Percentiles rank a stretch among this genome's conserved stretches.
These are phyloP conservation scores for Venturia effusa DNA, from an alignment of 2,329 filamentous ascomycete species.

Conservation along the genomic window DNA sequence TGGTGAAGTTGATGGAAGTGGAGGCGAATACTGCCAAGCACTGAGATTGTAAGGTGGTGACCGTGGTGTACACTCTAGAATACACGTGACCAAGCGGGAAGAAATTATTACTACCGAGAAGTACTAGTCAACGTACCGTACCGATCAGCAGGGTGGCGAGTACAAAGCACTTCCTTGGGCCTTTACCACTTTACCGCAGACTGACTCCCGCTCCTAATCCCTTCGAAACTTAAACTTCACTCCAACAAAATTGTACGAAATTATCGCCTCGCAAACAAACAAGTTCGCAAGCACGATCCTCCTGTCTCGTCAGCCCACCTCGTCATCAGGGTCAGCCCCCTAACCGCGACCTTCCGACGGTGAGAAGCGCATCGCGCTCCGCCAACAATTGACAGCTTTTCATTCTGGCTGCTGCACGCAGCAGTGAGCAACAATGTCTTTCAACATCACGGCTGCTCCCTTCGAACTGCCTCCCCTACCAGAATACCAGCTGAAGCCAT, in stretches of 20 bases:
- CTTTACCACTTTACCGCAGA: neutral
- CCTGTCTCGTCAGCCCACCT: neutral
- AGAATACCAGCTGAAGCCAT: constrained; percentile 60
- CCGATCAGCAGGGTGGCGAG: neutral
- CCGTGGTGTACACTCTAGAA: no score
- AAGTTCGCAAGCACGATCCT: neutral
- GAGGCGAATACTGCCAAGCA: neutral
- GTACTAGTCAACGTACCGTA: no score
- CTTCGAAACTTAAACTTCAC: neutral
- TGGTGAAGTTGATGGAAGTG: neutral
- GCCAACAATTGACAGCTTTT: neutral
- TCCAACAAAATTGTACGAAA: neutral
- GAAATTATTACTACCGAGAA: no score
- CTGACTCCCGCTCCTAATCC: neutral
- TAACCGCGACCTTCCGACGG: constrained; percentile 1
- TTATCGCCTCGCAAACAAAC: neutral
- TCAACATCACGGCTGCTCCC: constrained; percentile 33
- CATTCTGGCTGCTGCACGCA: neutral
- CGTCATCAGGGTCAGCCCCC: neutral
- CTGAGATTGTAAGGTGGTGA: neutral
- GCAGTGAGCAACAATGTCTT: constrained; percentile 9
- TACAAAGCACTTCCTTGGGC: neutral
- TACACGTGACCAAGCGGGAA: neutral
- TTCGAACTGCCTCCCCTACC: constrained; percentile 75
- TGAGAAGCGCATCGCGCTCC: constrained; percentile 1